phyloP scores from a whole-genome alignment of 1,139 yeast species.

The Meyerozyma athensensis region DNA sequence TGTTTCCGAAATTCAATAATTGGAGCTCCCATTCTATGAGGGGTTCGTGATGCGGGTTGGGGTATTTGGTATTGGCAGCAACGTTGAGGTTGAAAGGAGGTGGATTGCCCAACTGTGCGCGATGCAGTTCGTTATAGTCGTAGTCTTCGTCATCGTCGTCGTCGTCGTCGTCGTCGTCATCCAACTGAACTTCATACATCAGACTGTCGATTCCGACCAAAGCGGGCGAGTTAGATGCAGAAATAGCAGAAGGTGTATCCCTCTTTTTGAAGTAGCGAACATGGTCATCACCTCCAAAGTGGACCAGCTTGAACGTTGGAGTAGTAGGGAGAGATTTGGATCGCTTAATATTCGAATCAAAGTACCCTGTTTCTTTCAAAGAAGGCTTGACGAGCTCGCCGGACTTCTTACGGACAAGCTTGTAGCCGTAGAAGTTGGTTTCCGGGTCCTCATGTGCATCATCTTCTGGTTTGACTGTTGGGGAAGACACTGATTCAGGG shows the following conservation, averaged over 20 bases:
- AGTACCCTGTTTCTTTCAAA: conserved; percentile 43
- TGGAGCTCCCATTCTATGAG: conserved; percentile 47
- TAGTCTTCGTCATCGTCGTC: conserved; percentile 18
- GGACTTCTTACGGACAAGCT: conserved; percentile 62
- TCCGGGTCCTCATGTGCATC: conserved; percentile 5
- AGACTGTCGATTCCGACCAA: conserved; percentile 20
- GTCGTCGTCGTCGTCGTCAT: conserved; percentile 23
- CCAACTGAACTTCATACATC: conserved; percentile 9
- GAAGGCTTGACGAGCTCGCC: conserved; percentile 80
- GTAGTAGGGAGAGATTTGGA: conserved; percentile 68
- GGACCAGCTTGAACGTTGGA: conserved; percentile 69
- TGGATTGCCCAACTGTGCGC: neutral
- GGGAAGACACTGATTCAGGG: conserved; percentile 1
- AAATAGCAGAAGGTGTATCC: conserved; percentile 73
- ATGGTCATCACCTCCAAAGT: conserved; percentile 66
- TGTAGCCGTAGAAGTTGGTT: conserved; percentile 7
- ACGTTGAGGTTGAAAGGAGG: conserved; percentile 12
- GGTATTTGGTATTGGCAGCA: conserved; percentile 18
- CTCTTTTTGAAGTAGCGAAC: conserved; percentile 66
- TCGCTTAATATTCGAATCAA: conserved; percentile 30
- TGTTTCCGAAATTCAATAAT: conserved; percentile 41
- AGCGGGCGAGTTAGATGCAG: conserved; percentile 59
- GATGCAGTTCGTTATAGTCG: no score
- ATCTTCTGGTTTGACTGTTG: conserved; percentile 1
- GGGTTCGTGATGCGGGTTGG: conserved; percentile 17